Conservation (phyloP, 257 asterid species). For the Solanum peruvianum region DNA sequence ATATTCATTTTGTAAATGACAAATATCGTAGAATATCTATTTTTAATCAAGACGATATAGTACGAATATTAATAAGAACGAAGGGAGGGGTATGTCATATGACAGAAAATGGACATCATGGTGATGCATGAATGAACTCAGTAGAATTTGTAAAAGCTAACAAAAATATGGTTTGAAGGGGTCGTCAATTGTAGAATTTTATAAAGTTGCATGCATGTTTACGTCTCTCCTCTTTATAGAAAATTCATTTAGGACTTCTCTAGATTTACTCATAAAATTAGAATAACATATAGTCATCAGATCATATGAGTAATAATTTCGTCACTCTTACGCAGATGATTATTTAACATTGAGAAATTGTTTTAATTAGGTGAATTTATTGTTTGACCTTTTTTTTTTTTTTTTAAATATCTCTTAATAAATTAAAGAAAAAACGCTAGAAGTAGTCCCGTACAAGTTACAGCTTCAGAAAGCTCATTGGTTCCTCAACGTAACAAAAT, state of each 20-base stretch:
- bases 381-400: background rate
- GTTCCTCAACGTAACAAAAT: background rate
- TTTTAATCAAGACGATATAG: rapidly evolving
- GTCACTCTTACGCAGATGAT: background rate
- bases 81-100: background rate
- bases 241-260: background rate
- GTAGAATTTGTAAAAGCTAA: background rate
- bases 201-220: background rate
- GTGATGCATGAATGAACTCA: background rate
- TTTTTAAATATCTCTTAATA: background rate
- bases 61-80: no score
- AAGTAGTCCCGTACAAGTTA: background rate
- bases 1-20: rapidly evolving
- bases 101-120: background rate
- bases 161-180: background rate
- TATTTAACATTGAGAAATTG: background rate
- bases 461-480: background rate
- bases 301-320: background rate
- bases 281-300: background rate
- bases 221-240: background rate
- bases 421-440: background rate
- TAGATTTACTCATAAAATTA: background rate
- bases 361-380: background rate
- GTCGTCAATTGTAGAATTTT: background rate
- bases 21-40: rapidly evolving